Evolutionary conservation across 345 rosid genomes (phyloP), one percentile per base, ranked within the genome.

Genomic region (Bretschneidera sinensis): DNA sequence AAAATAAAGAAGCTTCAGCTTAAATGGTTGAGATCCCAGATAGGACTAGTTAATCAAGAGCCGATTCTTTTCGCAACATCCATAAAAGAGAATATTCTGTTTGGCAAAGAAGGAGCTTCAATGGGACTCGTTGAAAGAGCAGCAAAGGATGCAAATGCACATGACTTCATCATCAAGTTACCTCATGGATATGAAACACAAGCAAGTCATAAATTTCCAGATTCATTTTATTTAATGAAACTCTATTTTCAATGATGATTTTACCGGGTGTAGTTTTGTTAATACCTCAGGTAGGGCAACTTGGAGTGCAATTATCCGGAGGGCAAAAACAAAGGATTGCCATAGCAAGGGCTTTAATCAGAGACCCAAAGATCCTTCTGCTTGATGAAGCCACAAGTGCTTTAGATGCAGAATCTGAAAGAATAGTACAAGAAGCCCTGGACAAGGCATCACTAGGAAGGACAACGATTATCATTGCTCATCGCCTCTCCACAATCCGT

Each of bases 131-230:
- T 81, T 24, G 56, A 58, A 13, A 54, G n/a, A 19, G 85, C 85
- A 17, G 80, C 90, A 2, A 82, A 77, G 65, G 85, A 76, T 14
- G 87, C 79, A 22, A 76, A 79, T 68, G 86, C 79, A 6, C 85
- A 81, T 50, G 79, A 79, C 73, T 81, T 79, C 74, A 85, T 84
- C 63, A 19, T 18, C 5, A 74, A 78, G 63, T 69, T 81, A 35
- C 70, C 81, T 1, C 61, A 78, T 43, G 81, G 79, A 51, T 81
- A 81, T 34, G 76, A 81, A 54, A 81, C 83, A 21, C 74, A 72
- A 53, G 85, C 73, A 68, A 68, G 57, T 35, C 24, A 18, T 25
- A 11, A 20, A 9, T 45, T 43, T 60, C 21, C 43, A 28, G 39
- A 6, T 15, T 14, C 35, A 31, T 24, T 49, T 31, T 24, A 53